Percentiles rank a stretch among this genome's conserved stretches.
Evolutionary conservation across 768 basidiomycete species (phyloP).

Genomic region (Amanita subjunquillea): DNA sequence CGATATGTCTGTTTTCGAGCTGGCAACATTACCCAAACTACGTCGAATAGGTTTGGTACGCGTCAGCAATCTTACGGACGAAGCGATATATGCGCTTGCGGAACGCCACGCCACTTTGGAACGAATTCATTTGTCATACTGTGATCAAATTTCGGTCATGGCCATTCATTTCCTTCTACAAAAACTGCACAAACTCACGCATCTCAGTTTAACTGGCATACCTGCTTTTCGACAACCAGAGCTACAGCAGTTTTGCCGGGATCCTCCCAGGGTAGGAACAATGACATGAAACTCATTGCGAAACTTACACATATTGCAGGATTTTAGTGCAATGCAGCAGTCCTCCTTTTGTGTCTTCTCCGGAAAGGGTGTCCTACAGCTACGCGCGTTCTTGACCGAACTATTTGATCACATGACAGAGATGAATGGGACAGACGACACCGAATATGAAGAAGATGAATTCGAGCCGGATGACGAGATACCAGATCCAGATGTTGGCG

Average conservation of each 20-base stretch:
- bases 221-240: slow-evolving; percentile 80
- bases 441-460: slow-evolving; percentile 56
- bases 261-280: slow-evolving; percentile 67
- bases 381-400: slow-evolving; percentile 71
- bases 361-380: slow-evolving; percentile 76
- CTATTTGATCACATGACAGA: slow-evolving; percentile 70
- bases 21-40: slow-evolving; percentile 80
- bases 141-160: slow-evolving; percentile 87
- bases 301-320: slow-evolving; percentile 31
- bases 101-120: slow-evolving; percentile 83
- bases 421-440: slow-evolving; percentile 58
- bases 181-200: slow-evolving; percentile 83
- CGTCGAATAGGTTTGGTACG: slow-evolving; percentile 92
- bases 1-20: slow-evolving; percentile 89
- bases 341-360: slow-evolving; percentile 95
- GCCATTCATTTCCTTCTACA: slow-evolving; percentile 87
- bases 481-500: slow-evolving; percentile 30
- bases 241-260: slow-evolving; percentile 82
- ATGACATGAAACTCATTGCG: not conserved
- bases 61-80: slow-evolving; percentile 87
- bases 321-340: slow-evolving; percentile 86
- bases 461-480: slow-evolving; percentile 38
- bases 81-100: slow-evolving; percentile 82
- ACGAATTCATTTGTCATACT: slow-evolving; percentile 94
- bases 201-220: slow-evolving; percentile 96